Evolutionary conservation across 352 stramenopile genomes (phyloP).

Genomic region (Aphanomyces cochlioides): DNA sequence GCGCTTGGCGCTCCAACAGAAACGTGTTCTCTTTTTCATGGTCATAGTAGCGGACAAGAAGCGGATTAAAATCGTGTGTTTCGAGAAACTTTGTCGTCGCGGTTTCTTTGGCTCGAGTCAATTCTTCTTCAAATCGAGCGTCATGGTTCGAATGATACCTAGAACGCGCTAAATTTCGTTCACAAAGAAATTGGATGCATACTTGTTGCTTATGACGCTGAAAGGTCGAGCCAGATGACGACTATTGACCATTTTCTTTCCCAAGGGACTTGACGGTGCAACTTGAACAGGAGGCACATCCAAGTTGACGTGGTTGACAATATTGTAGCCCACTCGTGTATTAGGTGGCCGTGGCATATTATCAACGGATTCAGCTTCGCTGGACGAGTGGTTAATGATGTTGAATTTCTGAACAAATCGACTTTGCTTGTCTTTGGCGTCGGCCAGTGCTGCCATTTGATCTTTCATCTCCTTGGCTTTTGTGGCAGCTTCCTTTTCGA

Average conservation of each 20-base stretch:
- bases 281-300: conserved; percentile 3
- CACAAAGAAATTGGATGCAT: background rate
- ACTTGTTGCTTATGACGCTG: conserved; percentile 78
- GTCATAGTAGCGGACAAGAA: conserved; percentile 60
- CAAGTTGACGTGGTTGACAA: conserved; percentile 53
- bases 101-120: conserved; percentile 40
- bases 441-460: conserved; percentile 28
- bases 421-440: conserved; percentile 44
- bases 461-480: conserved; percentile 36
- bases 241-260: conserved; percentile 32
- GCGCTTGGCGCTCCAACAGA: conserved; percentile 34
- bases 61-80: conserved; percentile 58
- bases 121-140: conserved; percentile 39
- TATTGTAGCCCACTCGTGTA: conserved; percentile 45
- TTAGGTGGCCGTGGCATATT: conserved; percentile 6
- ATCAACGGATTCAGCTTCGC: conserved; percentile 11
- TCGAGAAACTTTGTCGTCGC: conserved; percentile 66
- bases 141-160: conserved; percentile 61
- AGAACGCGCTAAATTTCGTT: conserved; percentile 20
- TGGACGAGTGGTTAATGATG: conserved; percentile 52
- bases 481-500: conserved; percentile 29
- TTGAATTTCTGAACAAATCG: conserved; percentile 59
- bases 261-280: conserved; percentile 3
- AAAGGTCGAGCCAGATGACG: conserved; percentile 52
- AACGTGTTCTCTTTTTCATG: conserved; percentile 53